These are phyloP conservation scores for Vaccinium myrtillus DNA, from an alignment of 148 eudicot species.

Conservation along the genomic window DNA sequence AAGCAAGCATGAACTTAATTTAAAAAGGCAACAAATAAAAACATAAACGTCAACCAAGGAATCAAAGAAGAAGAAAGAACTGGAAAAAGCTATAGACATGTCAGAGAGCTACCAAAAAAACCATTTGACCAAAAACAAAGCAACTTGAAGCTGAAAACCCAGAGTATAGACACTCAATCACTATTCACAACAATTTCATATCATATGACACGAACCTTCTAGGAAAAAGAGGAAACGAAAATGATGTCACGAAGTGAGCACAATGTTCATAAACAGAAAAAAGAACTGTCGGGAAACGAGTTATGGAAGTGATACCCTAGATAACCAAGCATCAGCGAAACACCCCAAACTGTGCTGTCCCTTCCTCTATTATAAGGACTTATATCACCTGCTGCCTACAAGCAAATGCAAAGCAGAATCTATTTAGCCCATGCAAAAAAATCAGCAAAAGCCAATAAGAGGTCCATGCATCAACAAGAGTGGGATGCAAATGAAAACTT, in stretches of 20 bases:
- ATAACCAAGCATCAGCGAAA: constrained; percentile 95
- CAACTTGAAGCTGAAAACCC: neutral
- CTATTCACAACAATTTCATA: neutral
- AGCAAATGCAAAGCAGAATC: constrained; percentile 14
- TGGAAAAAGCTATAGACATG: neutral
- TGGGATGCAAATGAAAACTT: neutral
- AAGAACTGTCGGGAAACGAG: neutral
- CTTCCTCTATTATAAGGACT: constrained; percentile 79
- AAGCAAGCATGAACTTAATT: neutral
- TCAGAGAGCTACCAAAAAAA: neutral
- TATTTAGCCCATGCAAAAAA: neutral
- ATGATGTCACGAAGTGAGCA: neutral
- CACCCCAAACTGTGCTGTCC: constrained; percentile 96
- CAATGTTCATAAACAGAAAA: neutral
- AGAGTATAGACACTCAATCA: neutral
- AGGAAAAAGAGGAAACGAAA: neutral
- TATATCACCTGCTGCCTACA: constrained; percentile 77
- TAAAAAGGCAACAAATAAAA: neutral
- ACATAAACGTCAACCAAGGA: neutral
- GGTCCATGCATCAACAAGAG: neutral
- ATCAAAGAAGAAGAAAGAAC: neutral
- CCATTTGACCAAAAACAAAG: constrained; percentile 7
- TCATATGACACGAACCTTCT: neutral
- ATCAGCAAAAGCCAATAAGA: neutral
- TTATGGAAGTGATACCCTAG: constrained; percentile 62